Evolutionary conservation across 2,329 filamentous ascomycete species (phyloP), one percentile per base, ranked within the genome.

Genomic region (Nemania sp.): DNA sequence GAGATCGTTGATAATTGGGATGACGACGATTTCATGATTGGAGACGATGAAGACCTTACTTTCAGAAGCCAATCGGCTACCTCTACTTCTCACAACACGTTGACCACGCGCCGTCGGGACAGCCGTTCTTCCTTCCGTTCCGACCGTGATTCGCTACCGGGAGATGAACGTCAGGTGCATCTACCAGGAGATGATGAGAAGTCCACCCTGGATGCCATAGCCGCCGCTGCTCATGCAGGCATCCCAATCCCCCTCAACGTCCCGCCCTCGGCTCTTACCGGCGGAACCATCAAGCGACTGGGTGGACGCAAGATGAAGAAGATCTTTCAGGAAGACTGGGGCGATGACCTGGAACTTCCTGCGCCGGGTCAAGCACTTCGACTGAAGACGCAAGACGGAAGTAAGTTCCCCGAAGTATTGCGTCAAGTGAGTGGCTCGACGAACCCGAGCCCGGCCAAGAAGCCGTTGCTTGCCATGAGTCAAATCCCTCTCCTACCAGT

Each of bases 261-360:
- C 34, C 92, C 94, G 1, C 87, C 90, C 32, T 97, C 94, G 18
- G 95, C 95, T 32, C 80, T 99, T 43, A 85, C 95, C 74, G 94
- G 94, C 54, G 95, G 95, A 54, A 94, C 92, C 10, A 98, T 98
- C 72, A 96, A 96, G 78, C 84, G 93, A 68, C 82, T 98, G 35
- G 93, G 93, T 51, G 87, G 87, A 60, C 84, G 86, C 67, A 92
- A 89, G 70, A 81, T 90, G 18, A 88, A 87, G 70, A 89, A 86
- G 71, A 86, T 88, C 42, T 85, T 91, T 60, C 87, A 90, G 65
- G 90, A 92, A 68, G 90, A 94, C 73, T 94, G 91, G 88, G 88
- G 87, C 63, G 89, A 92, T 67, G 91, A 94, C 68, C 76, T 94
- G 50, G 89, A 91, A 68, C 75, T 92, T 15, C 87, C 89, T 3